These are phyloP conservation scores for Eimeria necatrix DNA, from an alignment of 169 alveolate species.

Conservation along the genomic window DNA sequence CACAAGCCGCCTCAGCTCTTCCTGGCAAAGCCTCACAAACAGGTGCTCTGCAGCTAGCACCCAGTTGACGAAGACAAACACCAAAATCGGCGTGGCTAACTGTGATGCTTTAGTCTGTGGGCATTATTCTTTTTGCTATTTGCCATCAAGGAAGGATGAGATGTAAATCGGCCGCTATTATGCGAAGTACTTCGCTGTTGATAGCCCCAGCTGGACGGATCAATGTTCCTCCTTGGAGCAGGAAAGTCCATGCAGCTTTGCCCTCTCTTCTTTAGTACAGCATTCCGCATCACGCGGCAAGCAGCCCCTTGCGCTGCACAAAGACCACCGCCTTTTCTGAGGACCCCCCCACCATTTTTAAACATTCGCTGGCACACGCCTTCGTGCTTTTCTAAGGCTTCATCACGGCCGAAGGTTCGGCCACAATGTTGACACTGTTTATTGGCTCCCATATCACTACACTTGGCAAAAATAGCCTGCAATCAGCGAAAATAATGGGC, in stretches of 20 bases:
- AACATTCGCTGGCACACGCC: constrained; percentile 79
- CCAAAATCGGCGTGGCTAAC: not conserved
- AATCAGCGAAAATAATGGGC: not conserved
- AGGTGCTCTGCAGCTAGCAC: not conserved
- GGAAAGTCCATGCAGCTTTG: not conserved
- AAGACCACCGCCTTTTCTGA: constrained; percentile 63
- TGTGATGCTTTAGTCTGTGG: not conserved
- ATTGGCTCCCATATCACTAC: constrained; percentile 64
- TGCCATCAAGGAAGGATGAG: not conserved
- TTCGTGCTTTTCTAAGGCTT: constrained; percentile 77
- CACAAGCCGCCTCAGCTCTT: too few relatives aligned
- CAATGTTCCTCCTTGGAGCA: constrained; percentile 11
- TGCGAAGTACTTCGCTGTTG: constrained; percentile 22
- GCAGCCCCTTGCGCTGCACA: constrained; percentile 74
- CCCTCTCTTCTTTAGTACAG: not conserved
- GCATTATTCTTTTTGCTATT: not conserved
- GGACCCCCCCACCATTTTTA: constrained; percentile 61
- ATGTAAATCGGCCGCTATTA: not conserved
- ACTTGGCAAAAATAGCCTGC: constrained; percentile 79
- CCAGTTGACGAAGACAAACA: not conserved
- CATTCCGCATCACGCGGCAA: constrained; percentile 6
- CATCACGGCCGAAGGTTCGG: constrained; percentile 79
- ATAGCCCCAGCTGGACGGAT: constrained; percentile 41
- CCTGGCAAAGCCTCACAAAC: too few relatives aligned
- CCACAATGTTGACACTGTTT: constrained; percentile 79